Base-by-base conservation (phyloP, 805 yeast genomes). In the Saturnispora dispora region DNA sequence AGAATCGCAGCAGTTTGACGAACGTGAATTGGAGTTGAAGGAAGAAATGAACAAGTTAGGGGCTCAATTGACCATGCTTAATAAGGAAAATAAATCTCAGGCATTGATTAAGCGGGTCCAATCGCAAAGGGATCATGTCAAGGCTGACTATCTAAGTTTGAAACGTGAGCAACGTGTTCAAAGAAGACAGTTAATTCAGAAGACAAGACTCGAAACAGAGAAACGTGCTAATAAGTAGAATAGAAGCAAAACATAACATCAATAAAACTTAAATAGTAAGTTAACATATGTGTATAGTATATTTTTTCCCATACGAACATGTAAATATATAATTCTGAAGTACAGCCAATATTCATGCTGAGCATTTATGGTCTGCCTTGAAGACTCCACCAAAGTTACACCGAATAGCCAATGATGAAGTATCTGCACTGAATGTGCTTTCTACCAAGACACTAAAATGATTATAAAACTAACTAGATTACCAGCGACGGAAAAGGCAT, bases 1-100 rank as follows among this genome's bases (percentile, higher is more conserved):
- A 25, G 37, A 48, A 43, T 23, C 36, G 6, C 46, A 48, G 35
- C 28, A 42, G 3, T 42, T 23, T 23, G 47, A 48, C 20, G 41
- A 48, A 27, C 33, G 37, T 17, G 28, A n/a, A 11, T 15, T 48
- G 6, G 23, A 42, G 33, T 17, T 48, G 9, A 42, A 22, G 9
- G 51, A 48, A 9, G 22, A 27, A n/a, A 33, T 48, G 51, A 42
- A 33, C 27, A 35, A 35, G 10, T 27, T 48, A 17, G 51, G 51
- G 4, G 45, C 51, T 4, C 25, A 41, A 22, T 13, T 48, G 28
- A 20, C 22, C 23, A n/a, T 13, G 6, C n/a, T 42, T 11, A 36
- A 33, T n/a, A n/a, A 17, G 3, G 37, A 30, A 10, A 36, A 27
- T 18, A 42, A 39, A 35, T 36, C 51, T 17, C 33, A 13, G 25